Evolutionary conservation across 306 rosid genomes (phyloP), one percentile per base, ranked within the genome.

Genomic region (Senna tora): DNA sequence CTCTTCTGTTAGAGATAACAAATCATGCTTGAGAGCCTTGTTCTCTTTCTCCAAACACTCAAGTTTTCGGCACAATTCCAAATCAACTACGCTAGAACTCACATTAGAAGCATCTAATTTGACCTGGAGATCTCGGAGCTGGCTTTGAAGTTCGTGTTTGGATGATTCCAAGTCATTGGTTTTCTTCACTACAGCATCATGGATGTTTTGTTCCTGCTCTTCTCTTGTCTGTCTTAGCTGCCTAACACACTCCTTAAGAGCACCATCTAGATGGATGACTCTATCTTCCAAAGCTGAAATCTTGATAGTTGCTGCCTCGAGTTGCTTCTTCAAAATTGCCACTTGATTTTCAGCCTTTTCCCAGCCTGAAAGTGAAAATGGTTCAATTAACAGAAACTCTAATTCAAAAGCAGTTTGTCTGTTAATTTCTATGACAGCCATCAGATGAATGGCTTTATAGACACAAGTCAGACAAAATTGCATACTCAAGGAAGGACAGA

Each of bases 291-390:
- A 57, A 39, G 75, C 78, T 0, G 86, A 86, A 75, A 88, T 95
- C 86, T 83, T 86, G 71, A 74, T 80, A 60, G 75, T 52, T 34
- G 83, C 84, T 51, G 79, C 77, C 67, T 87, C 93, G 28, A 91
- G 88, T 81, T 88, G 90, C 65, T 87, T 90, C 84, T 87, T 95
- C 69, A 89, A 70, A 72, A 77, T 75, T 16, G 79, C 66, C 64
- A 84, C 96, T 84, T 91, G 97, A 46, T 87, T 89, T 89, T 91
- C 96, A 28, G 97, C 96, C 81, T 87, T 89, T 86, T 95, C 99
- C 99, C 99, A 95, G 19, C 99, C 99, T 91, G 20, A 59, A 20
- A 59, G 65, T 7, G 46, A 39, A 59, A 59, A 36, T 4, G 39
- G 39, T 7, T 7, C 9, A 34, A 33, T 20, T 59, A n/a, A 34